Percentiles rank a stretch among this genome's conserved stretches.
Conservation (phyloP, 1,284 basidiomycete species). For the Tylopilus orsonianus region DNA sequence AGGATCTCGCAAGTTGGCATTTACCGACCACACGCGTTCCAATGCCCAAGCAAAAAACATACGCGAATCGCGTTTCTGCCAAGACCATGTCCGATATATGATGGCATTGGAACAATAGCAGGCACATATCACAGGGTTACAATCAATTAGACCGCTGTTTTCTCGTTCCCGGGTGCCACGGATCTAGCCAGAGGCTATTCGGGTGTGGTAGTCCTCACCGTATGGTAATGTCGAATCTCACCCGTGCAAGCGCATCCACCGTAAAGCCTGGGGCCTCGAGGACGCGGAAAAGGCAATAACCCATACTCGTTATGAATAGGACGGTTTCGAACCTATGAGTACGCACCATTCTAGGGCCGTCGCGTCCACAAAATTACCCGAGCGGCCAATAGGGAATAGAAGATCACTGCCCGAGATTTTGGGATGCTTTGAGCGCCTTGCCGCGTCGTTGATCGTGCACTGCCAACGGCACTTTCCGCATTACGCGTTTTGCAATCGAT, state of each 20-base stretch:
- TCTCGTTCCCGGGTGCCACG: neutral
- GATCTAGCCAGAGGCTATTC: neutral
- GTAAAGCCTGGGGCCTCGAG: slow-evolving; percentile 2
- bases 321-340: neutral
- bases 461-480: too few relatives aligned
- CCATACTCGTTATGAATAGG: slow-evolving; percentile 2
- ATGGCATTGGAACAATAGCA: neutral
- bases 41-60: neutral
- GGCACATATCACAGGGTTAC: neutral
- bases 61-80: neutral
- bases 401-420: neutral
- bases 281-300: slow-evolving; percentile 1
- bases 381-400: neutral
- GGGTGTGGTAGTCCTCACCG: neutral
- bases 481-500: too few relatives aligned
- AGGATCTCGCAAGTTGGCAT: neutral
- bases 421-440: neutral
- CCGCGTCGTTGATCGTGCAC: neutral
- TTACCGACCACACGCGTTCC: neutral
- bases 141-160: neutral
- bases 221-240: neutral
- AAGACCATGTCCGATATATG: slow-evolving; percentile 3
- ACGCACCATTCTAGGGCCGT: neutral
- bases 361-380: neutral
- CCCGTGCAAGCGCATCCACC: neutral